Evolutionary conservation across 2,329 filamentous ascomycete genomes (phyloP).

Genomic region (Colletotrichum musae): DNA sequence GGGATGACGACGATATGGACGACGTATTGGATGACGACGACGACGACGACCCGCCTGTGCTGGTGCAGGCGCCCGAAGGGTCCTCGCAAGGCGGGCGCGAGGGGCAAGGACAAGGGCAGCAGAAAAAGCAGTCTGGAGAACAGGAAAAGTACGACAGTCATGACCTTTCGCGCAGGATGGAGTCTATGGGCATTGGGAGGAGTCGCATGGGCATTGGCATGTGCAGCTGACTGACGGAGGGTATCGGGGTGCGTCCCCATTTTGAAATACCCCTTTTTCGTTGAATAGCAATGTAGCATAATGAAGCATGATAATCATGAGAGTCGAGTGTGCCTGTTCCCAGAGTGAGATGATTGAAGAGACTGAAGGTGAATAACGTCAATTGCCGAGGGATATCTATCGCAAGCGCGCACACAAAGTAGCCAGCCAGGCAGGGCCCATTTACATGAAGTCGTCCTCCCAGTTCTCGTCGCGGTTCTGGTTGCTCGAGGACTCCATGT

Average conservation of each 20-base stretch:
- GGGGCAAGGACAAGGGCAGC: not conserved
- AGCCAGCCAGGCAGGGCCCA: no score
- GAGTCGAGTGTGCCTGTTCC: no score
- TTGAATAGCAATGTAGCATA: conserved; percentile 15
- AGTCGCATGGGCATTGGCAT: conserved; percentile 43
- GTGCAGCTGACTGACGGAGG: conserved; percentile 41
- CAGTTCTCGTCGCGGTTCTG: conserved; percentile 84
- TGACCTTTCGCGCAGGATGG: conserved; percentile 49
- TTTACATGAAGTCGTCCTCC: conserved; percentile 94
- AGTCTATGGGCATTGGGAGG: conserved; percentile 51
- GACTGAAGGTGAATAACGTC: no score
- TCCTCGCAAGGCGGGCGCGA: conserved; percentile 1
- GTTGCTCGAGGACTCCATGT: conserved; percentile 84
- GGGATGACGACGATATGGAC: conserved; percentile 46
- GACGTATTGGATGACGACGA: conserved; percentile 50
- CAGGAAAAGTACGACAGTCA: conserved; percentile 33
- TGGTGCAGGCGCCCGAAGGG: conserved; percentile 20
- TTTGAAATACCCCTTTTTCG: conserved; percentile 37
- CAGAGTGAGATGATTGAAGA: no score
- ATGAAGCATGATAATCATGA: conserved; percentile 6
- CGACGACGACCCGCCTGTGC: conserved; percentile 35
- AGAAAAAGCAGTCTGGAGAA: conserved; percentile 14
- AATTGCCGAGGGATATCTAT: no score
- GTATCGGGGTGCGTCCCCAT: conserved; percentile 1
- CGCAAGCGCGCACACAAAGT: no score